Base-by-base conservation (phyloP, 306 rosid species). In the Quillaja saponaria region DNA sequence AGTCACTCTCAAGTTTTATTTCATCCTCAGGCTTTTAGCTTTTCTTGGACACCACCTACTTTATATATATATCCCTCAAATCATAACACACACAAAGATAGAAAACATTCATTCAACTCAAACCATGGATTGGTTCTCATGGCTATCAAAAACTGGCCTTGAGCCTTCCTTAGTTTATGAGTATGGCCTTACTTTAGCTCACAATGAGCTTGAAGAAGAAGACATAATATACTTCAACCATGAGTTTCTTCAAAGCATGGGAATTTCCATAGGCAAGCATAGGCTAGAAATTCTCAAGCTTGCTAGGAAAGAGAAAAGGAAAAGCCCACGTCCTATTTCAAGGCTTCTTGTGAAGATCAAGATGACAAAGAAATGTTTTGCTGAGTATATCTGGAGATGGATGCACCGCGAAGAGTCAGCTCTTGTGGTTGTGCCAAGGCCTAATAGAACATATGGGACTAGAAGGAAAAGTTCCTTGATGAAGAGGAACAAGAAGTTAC, bases 171-270 rank as follows among this genome's bases (percentile, higher is more conserved):
- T 85, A 3, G 94, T 89, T 8, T 85, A 92, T 47, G 94, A 89
- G 47, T 92, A 89, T 58, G 90, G 99, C 28, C 92, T 94, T 11
- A 75, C 81, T 13, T 81, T 94, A 56, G 69, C 96, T 6, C 89
- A 85, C 74, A 89, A 92, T 38, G 95, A 92, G 85, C 91, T 94
- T 10, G 99, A 94, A 72, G 81, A 85, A 56, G 99, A 89, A 61
- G 99, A 89, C 78, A 74, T 81, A 3, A 11, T 72, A 19, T 87
- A 83, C 75, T 89, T 89, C 87, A 92, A 86, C 89, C 96, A 92
- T 34, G 99, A 92, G 76, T 92, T 92, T 58, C 96, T 92, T 8
- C 90, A 79, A 49, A 92, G 96, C 89, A 86, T 92, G 94, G 96
- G 99, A 1, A 87, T 92, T 70, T 86, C 96, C 81, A 85, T 86